These are phyloP conservation scores for Jatropha multifida DNA, from an alignment of 441 rosid genomes.

Conservation along the genomic window DNA sequence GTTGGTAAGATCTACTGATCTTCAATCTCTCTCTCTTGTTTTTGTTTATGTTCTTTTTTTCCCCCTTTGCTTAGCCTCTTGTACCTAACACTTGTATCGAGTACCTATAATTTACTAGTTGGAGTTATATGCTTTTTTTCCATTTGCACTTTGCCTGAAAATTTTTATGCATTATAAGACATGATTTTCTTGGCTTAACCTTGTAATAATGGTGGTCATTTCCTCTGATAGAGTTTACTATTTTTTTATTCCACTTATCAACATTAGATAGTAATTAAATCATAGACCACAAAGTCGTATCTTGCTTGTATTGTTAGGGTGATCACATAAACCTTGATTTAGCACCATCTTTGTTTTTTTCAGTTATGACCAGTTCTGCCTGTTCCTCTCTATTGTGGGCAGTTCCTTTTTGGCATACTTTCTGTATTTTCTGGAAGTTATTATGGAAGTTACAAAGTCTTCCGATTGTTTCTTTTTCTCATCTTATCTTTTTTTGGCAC, in stretches of 20 bases:
- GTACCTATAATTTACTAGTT: background rate
- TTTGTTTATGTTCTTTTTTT: background rate
- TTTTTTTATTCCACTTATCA: background rate
- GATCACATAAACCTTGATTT: background rate
- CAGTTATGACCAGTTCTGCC: background rate
- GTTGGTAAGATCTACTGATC: slow-evolving; percentile 37
- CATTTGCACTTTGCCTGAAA: background rate
- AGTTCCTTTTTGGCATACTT: background rate
- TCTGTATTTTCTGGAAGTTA: background rate
- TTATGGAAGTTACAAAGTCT: background rate
- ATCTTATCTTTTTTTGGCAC: background rate
- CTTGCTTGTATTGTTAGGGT: background rate
- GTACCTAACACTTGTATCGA: background rate
- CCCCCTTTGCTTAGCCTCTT: background rate
- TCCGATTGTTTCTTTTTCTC: background rate
- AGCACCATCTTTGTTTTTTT: background rate
- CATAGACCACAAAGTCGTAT: background rate
- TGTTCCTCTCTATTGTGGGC: background rate
- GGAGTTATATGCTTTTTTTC: background rate
- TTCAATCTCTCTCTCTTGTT: background rate
- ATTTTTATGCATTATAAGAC: background rate
- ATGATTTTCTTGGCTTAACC: background rate
- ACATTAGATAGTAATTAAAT: background rate
- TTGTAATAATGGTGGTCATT: background rate
- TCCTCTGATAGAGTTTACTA: background rate